Conservation (phyloP, 1,284 basidiomycete genomes). For the Tremellales sp. region DNA sequence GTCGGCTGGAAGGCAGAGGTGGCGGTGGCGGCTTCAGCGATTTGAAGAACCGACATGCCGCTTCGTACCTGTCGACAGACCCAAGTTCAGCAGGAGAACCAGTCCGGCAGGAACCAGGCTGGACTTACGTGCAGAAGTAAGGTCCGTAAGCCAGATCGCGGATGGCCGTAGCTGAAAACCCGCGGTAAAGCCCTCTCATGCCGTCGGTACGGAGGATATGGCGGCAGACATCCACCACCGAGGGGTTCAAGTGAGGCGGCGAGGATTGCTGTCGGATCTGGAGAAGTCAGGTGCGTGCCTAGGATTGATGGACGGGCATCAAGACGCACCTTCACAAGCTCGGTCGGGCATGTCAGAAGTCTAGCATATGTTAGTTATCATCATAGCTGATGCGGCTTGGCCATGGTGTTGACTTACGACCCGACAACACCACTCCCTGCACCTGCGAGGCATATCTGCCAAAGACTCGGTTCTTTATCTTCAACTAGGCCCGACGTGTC, state of each 20-base stretch:
- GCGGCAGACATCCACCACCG: conserved; percentile 54
- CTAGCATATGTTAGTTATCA: conserved; percentile 46
- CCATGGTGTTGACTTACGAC: conserved; percentile 57
- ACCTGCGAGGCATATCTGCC: conserved; percentile 70
- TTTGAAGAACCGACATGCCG: conserved; percentile 60
- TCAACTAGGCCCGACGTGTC: conserved; percentile 1
- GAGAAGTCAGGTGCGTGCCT: background rate
- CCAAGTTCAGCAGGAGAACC: background rate
- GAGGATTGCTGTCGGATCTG: conserved; percentile 65
- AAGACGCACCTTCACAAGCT: conserved; percentile 62
- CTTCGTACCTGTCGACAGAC: conserved; percentile 59
- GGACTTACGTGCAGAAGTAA: conserved; percentile 68
- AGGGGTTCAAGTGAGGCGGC: conserved; percentile 47
- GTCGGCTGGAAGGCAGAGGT: conserved; percentile 12
- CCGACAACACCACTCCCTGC: conserved; percentile 69
- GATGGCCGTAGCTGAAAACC: conserved; percentile 64
- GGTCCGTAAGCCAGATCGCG: conserved; percentile 75
- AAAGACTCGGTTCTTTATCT: conserved; percentile 31
- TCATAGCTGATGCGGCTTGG: background rate
- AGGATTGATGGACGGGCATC: background rate
- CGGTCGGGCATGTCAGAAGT: conserved; percentile 71
- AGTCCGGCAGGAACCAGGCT: conserved; percentile 4
- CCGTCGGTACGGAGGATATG: conserved; percentile 59
- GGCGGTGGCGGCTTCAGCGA: conserved; percentile 21
- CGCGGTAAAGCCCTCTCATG: conserved; percentile 68